Conservation (phyloP, 257 asterid genomes). For the Ocimum tenuiflorum region DNA sequence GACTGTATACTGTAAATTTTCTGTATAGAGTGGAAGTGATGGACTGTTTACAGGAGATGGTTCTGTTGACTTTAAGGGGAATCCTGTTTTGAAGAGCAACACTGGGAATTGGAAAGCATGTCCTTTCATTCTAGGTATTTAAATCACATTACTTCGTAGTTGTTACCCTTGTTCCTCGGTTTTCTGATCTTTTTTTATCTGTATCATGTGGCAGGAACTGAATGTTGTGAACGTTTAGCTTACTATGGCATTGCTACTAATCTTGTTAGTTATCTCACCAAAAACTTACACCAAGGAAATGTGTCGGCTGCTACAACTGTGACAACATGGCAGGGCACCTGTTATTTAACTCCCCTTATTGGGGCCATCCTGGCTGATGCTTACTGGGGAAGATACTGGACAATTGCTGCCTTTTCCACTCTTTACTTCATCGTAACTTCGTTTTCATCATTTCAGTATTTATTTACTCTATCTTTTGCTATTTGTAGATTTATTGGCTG, state of each 20-base stretch:
- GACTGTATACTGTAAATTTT: not conserved
- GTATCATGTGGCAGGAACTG: constrained; percentile 61
- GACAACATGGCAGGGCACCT: constrained; percentile 97
- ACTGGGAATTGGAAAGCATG: constrained; percentile 99
- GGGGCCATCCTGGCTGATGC: constrained; percentile 98
- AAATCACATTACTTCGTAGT: not conserved
- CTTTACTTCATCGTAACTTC: constrained; percentile 68
- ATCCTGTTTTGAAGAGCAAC: constrained; percentile 72
- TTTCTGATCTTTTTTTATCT: constrained; percentile 14
- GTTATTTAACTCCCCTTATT: constrained; percentile 83
- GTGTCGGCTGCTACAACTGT: constrained; percentile 93
- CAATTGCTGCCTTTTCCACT: constrained; percentile 90
- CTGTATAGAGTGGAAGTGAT: constrained; percentile 40
- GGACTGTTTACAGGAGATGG: constrained; percentile 77
- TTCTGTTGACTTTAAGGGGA: constrained; percentile 88
- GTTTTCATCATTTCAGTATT: not conserved
- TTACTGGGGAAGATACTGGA: constrained; percentile 98
- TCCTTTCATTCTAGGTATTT: constrained; percentile 56
- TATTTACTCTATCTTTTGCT: not conserved
- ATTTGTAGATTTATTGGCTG: constrained; percentile 1
- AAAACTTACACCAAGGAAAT: constrained; percentile 77
- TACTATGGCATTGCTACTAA: constrained; percentile 92
- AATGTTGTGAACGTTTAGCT: constrained; percentile 94
- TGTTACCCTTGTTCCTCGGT: not conserved
- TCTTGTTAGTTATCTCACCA: constrained; percentile 85